Percentiles rank a stretch among this genome's conserved stretches.
phyloP scores from a whole-genome alignment of 495 filamentous ascomycete genomes.

The Tuber indicum region DNA sequence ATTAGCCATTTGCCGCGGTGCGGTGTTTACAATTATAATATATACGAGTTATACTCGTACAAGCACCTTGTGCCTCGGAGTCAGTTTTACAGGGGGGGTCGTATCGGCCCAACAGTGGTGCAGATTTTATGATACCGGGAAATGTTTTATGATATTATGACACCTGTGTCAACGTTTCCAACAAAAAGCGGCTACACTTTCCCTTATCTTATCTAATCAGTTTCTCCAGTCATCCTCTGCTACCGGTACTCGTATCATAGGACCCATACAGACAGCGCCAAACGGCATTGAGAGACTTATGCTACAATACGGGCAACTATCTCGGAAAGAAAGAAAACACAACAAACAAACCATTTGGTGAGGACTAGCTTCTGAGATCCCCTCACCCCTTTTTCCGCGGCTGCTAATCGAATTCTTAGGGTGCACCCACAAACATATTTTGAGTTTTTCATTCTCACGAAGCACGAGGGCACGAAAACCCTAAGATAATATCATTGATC shows the following conservation, averaged over 20 bases:
- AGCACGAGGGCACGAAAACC: neutral
- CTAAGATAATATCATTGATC: neutral
- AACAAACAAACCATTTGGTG: neutral
- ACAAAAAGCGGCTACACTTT: neutral
- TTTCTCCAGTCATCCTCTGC: neutral
- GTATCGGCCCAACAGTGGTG: neutral
- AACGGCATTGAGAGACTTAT: neutral
- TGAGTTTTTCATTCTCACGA: neutral
- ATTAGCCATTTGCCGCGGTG: neutral
- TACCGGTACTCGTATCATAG: neutral
- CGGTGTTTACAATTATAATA: neutral
- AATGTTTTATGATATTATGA: neutral
- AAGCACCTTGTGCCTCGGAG: neutral
- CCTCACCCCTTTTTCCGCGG: neutral
- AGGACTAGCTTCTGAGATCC: neutral
- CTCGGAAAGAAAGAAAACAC: neutral
- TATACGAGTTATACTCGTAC: neutral
- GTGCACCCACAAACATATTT: neutral
- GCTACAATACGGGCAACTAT: neutral
- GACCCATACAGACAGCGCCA: neutral
- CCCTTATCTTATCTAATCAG: constrained; percentile 1
- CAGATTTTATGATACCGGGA: neutral
- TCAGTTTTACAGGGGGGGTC: neutral
- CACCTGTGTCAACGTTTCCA: neutral
- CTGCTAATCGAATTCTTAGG: neutral